A percentile compares a stretch with the other conserved stretches of the same genome.
These are phyloP conservation scores for Tolypocladium ophioglossoides DNA, from an alignment of 2,329 filamentous ascomycete species.

Conservation along the genomic window DNA sequence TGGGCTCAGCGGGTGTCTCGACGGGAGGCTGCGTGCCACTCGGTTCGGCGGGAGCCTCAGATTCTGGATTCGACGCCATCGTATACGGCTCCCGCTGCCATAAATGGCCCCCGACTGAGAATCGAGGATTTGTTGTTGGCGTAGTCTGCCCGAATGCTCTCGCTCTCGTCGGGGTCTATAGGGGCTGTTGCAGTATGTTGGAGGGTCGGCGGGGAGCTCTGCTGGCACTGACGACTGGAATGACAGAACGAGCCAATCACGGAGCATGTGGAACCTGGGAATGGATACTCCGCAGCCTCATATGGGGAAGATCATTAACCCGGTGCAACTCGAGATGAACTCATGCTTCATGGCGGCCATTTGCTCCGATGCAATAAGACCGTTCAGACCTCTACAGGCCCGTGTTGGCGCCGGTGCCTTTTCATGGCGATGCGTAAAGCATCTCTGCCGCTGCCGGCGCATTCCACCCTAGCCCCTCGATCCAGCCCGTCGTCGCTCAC, in stretches of 20 bases:
- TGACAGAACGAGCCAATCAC: not conserved
- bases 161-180: not conserved
- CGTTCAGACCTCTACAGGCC: not conserved
- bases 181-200: not conserved
- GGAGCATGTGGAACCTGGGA: not conserved
- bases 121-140: not conserved
- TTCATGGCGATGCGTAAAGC: not conserved
- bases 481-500: not conserved
- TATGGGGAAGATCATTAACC: slow-evolving; percentile 19
- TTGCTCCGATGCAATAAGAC: not conserved
- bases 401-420: not conserved
- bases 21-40: slow-evolving; percentile 13
- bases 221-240: not conserved
- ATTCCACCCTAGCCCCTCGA: not conserved
- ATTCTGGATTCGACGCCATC: slow-evolving; percentile 27
- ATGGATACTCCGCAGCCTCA: too few relatives aligned
- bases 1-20: slow-evolving; percentile 24
- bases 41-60: slow-evolving; percentile 19
- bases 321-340: slow-evolving; percentile 10
- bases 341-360: not conserved
- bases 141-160: not conserved
- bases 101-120: slow-evolving; percentile 7
- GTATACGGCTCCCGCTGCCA: slow-evolving; percentile 8
- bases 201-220: not conserved
- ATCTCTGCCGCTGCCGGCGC: not conserved